Evolutionary conservation across 2,329 filamentous ascomycete genomes (phyloP).

Genomic region (Ceratocystis ficicola): DNA sequence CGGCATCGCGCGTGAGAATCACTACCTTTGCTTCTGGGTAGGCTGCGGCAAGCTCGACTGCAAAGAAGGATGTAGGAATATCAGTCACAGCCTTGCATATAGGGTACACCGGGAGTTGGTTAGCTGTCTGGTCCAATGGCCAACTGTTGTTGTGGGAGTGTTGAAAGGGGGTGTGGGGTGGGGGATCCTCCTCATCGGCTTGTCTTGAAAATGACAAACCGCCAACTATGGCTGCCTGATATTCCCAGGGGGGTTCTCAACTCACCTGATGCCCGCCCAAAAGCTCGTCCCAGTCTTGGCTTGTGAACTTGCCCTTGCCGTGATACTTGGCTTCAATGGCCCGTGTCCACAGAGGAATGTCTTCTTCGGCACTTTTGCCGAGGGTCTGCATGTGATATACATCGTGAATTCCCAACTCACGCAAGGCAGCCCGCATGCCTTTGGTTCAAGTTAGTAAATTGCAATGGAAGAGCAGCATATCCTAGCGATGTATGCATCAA

Average conservation of each 20-base stretch:
- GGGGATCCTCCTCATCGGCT: too few species aligned
- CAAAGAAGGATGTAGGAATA: conserved; percentile 44
- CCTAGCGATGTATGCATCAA: neutral
- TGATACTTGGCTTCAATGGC: conserved; percentile 26
- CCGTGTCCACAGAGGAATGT: conserved; percentile 25
- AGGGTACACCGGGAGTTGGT: conserved; percentile 27
- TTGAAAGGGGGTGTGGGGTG: too few species aligned
- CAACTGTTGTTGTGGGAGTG: neutral
- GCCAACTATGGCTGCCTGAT: too few species aligned
- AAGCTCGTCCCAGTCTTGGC: conserved; percentile 36
- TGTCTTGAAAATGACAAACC: too few species aligned
- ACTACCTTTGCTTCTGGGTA: conserved; percentile 32
- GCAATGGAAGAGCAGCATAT: neutral
- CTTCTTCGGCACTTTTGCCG: conserved; percentile 17
- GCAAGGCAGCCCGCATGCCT: conserved; percentile 30
- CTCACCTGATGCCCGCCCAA: conserved; percentile 33
- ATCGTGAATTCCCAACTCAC: conserved; percentile 30
- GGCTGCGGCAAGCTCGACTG: conserved; percentile 29
- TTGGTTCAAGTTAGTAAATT: neutral
- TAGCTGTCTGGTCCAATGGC: neutral
- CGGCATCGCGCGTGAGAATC: conserved; percentile 33
- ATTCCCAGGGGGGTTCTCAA: neutral
- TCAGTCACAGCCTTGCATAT: conserved; percentile 43
- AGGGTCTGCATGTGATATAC: conserved; percentile 31
- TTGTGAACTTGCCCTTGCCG: conserved; percentile 26